Conservation (phyloP, 2,329 filamentous ascomycete species). For the Aspergillus eucalypticola region DNA sequence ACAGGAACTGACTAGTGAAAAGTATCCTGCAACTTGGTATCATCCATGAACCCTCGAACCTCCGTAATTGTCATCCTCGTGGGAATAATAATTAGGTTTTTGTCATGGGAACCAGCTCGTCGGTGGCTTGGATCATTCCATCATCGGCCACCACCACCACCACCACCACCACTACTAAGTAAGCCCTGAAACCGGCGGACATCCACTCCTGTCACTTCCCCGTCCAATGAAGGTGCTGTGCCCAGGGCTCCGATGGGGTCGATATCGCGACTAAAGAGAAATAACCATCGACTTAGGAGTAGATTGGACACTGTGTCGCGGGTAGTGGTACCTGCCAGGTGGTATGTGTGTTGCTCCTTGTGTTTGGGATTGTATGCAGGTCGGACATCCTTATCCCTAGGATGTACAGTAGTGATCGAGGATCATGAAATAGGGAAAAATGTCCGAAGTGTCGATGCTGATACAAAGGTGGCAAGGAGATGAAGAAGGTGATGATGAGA, state of each 20-base stretch:
- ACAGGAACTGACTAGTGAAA: background rate
- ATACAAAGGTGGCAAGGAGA: no score
- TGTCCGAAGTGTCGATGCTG: no score
- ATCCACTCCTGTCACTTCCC: constrained; percentile 1
- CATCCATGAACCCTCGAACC: background rate
- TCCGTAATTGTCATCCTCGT: background rate
- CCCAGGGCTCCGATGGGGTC: background rate
- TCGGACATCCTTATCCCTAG: background rate
- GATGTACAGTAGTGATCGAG: no score
- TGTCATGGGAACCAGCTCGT: background rate
- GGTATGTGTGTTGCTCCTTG: background rate
- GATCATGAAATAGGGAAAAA: no score
- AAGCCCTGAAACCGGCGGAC: background rate
- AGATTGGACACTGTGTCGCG: background rate
- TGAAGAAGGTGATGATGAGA: no score
- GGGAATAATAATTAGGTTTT: background rate
- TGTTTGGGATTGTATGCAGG: background rate
- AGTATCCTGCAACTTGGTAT: background rate
- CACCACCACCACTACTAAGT: no score
- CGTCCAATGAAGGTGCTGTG: background rate
- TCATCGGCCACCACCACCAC: background rate
- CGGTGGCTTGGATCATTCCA: background rate
- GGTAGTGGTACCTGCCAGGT: background rate
- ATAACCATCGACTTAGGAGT: background rate
- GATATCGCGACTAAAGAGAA: background rate